phyloP scores from a whole-genome alignment of 805 yeast species.

The Cyberlindnera bimundalis region DNA sequence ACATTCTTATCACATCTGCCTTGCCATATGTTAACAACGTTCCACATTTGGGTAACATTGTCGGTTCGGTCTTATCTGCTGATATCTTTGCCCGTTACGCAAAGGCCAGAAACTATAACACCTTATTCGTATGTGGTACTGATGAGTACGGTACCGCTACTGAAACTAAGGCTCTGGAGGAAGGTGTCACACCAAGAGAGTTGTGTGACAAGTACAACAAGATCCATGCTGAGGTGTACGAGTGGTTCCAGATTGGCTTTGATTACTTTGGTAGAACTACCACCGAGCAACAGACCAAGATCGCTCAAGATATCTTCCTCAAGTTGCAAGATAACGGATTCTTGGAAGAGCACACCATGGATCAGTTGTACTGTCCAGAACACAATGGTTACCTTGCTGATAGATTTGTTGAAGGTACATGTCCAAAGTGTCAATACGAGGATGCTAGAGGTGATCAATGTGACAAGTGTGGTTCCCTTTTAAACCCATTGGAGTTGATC shows the following conservation, averaged over 20 bases:
- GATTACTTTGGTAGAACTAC: slow-evolving; percentile 97
- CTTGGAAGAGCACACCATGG: slow-evolving; percentile 82
- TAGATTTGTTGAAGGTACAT: slow-evolving; percentile 94
- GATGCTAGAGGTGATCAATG: slow-evolving; percentile 99
- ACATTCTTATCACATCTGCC: slow-evolving; percentile 90
- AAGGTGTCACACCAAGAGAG: slow-evolving; percentile 81
- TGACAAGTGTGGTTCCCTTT: slow-evolving; percentile 88
- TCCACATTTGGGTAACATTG: slow-evolving; percentile 96
- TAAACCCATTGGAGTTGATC: slow-evolving; percentile 90
- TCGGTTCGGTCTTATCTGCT: slow-evolving; percentile 92
- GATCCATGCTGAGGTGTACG: slow-evolving; percentile 85
- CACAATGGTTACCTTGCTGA: slow-evolving; percentile 94
- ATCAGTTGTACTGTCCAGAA: slow-evolving; percentile 85
- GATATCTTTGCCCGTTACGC: slow-evolving; percentile 90
- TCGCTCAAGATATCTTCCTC: slow-evolving; percentile 89
- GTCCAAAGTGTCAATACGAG: slow-evolving; percentile 92
- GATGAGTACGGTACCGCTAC: slow-evolving; percentile 99
- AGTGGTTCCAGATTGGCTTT: slow-evolving; percentile 95
- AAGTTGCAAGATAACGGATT: slow-evolving; percentile 72
- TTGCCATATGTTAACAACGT: slow-evolving; percentile 97
- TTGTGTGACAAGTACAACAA: slow-evolving; percentile 88
- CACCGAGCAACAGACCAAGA: slow-evolving; percentile 85
- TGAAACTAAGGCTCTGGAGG: slow-evolving; percentile 96
- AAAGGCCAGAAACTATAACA: slow-evolving; percentile 83
- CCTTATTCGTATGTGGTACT: slow-evolving; percentile 90